phyloP scores from a whole-genome alignment of 2,329 filamentous ascomycete species.

The Simplicillium sp. region DNA sequence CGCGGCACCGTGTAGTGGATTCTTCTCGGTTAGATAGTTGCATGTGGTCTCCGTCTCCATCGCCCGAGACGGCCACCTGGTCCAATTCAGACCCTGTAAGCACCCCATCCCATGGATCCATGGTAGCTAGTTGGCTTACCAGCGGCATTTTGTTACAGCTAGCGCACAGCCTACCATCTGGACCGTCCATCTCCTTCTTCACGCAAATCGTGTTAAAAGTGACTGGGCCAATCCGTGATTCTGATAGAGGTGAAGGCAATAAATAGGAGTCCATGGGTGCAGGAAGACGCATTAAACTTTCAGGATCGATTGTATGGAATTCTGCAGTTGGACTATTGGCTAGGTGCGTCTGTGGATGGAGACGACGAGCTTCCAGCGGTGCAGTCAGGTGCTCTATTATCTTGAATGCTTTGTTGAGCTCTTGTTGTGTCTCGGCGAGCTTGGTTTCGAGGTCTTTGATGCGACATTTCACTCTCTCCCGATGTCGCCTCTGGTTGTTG shows the following conservation, averaged over 20 bases:
- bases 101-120: too few species aligned
- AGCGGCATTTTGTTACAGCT: too few species aligned
- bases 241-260: neutral
- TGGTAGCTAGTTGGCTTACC: too few species aligned
- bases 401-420: constrained; percentile 12
- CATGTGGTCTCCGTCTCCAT: constrained; percentile 2
- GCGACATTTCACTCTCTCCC: constrained; percentile 29
- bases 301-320: too few species aligned
- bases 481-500: constrained; percentile 41
- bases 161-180: too few species aligned
- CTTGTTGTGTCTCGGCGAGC: constrained; percentile 11
- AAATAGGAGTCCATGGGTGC: neutral
- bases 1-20: constrained; percentile 20
- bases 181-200: too few species aligned
- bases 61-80: too few species aligned
- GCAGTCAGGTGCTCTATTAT: constrained; percentile 6
- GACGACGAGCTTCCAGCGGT: constrained; percentile 1
- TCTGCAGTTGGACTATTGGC: neutral
- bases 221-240: neutral
- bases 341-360: neutral
- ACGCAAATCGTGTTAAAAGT: neutral
- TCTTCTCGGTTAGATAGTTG: constrained; percentile 8
- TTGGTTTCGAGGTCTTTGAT: constrained; percentile 18
- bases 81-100: too few species aligned
- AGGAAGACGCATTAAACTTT: too few species aligned